phyloP scores from a whole-genome alignment of 345 rosid species.

The Corchorus olitorius region DNA sequence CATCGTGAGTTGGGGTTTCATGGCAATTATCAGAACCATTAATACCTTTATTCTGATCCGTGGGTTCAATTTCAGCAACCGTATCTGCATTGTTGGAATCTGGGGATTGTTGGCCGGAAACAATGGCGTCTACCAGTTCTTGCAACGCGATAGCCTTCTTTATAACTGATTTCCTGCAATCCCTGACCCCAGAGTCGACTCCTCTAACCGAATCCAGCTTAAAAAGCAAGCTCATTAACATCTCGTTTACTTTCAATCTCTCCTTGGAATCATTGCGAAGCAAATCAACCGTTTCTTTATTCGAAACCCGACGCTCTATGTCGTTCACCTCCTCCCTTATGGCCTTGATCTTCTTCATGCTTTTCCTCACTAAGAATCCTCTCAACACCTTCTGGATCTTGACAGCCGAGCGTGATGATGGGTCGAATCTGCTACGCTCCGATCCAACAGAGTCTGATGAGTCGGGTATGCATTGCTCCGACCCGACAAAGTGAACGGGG shows the following conservation, averaged over 20 bases:
- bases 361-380: conserved; percentile 61
- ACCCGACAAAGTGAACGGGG: conserved; percentile 47
- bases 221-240: conserved; percentile 57
- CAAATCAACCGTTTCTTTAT: conserved; percentile 34
- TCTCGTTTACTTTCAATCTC: conserved; percentile 51
- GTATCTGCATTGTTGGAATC: background rate
- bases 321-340: conserved; percentile 44
- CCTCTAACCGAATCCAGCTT: conserved; percentile 61
- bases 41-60: too few relatives aligned
- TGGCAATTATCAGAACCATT: too few relatives aligned
- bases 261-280: conserved; percentile 44
- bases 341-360: conserved; percentile 43
- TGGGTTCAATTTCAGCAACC: too few relatives aligned
- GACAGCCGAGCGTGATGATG: conserved; percentile 25
- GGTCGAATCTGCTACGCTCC: conserved; percentile 32
- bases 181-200: conserved; percentile 57
- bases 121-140: conserved; percentile 52
- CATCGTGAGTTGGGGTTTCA: background rate
- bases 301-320: conserved; percentile 43
- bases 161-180: conserved; percentile 51
- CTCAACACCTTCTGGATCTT: conserved; percentile 61
- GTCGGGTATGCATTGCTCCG: background rate
- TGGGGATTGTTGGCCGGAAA: conserved; percentile 1
- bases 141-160: conserved; percentile 58
- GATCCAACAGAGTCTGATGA: too few relatives aligned